These are phyloP conservation scores for Melampsora americana DNA, from an alignment of 1,284 basidiomycete species.

Conservation along the genomic window DNA sequence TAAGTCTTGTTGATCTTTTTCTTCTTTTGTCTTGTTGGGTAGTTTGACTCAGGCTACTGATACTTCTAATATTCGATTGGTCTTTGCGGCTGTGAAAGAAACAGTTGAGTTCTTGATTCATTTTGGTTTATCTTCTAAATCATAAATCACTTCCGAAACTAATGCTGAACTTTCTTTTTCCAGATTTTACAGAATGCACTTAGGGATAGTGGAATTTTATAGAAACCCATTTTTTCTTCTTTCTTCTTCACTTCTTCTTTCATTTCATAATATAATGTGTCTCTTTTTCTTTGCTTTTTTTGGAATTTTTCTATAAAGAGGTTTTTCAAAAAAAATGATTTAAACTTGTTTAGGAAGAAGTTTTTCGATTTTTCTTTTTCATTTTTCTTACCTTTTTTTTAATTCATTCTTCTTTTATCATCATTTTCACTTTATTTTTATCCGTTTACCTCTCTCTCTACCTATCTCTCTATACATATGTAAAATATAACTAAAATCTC, in stretches of 20 bases:
- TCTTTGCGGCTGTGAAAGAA: conserved; percentile 96
- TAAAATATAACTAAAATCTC: not conserved
- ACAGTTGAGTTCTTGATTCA: conserved; percentile 56
- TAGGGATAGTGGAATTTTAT: conserved; percentile 74
- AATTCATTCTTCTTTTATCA: too few species aligned
- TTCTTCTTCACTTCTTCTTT: not conserved
- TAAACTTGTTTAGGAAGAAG: too few species aligned
- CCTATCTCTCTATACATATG: conserved; percentile 1
- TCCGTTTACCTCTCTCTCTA: not conserved
- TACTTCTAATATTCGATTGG: conserved; percentile 70
- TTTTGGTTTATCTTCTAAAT: too few species aligned
- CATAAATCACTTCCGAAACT: too few species aligned
- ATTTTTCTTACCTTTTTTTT: too few species aligned
- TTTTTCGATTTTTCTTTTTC: too few species aligned
- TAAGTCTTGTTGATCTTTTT: conserved; percentile 45
- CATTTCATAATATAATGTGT: not conserved
- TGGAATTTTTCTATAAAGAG: not conserved
- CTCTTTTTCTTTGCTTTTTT: not conserved
- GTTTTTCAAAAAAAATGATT: not conserved
- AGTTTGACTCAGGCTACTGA: conserved; percentile 62
- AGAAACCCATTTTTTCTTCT: not conserved
- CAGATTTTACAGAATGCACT: conserved; percentile 79
- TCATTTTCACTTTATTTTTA: too few species aligned
- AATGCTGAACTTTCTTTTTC: too few species aligned
- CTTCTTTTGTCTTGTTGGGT: conserved; percentile 49